Evolutionary conservation across 2,329 filamentous ascomycete genomes (phyloP), one percentile per base, ranked within the genome.

Genomic region (Penicillium sp.): DNA sequence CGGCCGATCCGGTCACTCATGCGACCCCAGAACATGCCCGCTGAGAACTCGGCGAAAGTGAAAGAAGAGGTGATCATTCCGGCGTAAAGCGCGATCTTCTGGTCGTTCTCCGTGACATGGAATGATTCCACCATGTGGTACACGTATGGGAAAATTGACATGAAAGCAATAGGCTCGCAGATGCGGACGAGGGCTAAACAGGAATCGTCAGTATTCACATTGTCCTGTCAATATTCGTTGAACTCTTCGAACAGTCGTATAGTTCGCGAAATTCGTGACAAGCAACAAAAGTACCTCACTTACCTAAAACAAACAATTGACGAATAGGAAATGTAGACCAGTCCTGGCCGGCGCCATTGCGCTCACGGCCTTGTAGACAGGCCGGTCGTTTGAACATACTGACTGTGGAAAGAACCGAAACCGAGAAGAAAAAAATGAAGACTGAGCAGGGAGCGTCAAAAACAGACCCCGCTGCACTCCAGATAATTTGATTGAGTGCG

Each of bases 61-160:
- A 97, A 98, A 6, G 92, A 87, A 3, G 92, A 96, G 0, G 92
- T 97, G 55, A 97, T 90, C 83, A 96, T 88, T 63, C 93, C 92
- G 24, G 89, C 90, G 70, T 95, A 97, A 49, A 96, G 82, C 12
- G 91, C 88, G 60, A 96, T 95, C 66, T 87, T 83, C 62, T 80
- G 84, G 55, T 87, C 78, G 66, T 90, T 83, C 41, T 88, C 78
- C 55, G 90, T 88, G 66, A 95, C 85, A 64, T 88, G 78, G 72
- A 97, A 97, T 54, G 90, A 89, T 63, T 90, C 80, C 61, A 97
- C 87, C 93, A 98, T 97, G 76, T 88, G 92, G 76, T 95, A 97
- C 61, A 95, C 90, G 72, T 97, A 98, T 1, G 93, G 93, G 68
- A 98, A 97, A 61, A 97, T 96, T 46, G 91, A 96, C 89, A 96